Percentiles rank a stretch among this genome's conserved stretches.
Evolutionary conservation across 305 asterid species (phyloP).

Genomic region (Euphrasia arctica): DNA sequence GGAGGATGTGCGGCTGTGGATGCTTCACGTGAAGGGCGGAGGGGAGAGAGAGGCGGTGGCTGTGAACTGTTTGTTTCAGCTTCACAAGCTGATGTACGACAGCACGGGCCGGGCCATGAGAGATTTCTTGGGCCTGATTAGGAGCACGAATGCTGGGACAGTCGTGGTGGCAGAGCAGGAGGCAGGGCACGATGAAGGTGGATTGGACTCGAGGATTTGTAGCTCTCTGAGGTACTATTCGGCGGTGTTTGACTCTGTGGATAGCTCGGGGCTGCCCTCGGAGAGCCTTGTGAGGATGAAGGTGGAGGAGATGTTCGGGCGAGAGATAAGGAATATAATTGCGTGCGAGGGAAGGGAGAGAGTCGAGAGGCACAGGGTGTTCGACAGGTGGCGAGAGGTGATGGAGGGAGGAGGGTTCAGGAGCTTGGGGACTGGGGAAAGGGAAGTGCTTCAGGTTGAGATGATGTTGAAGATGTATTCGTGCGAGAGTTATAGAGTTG

Average conservation of each 20-base stretch:
- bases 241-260: conserved; percentile 74
- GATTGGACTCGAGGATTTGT: conserved; percentile 51
- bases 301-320: conserved; percentile 78
- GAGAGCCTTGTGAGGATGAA: conserved; percentile 56
- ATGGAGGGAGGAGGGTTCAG: conserved; percentile 75
- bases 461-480: conserved; percentile 81
- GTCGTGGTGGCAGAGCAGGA: conserved; percentile 88
- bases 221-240: conserved; percentile 71
- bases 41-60: conserved; percentile 79
- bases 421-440: conserved; percentile 43
- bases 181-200: conserved; percentile 56
- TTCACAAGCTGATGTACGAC: conserved; percentile 82
- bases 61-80: conserved; percentile 67
- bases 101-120: conserved; percentile 42
- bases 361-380: conserved; percentile 66
- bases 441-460: conserved; percentile 75
- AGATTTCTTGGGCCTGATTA: conserved; percentile 66
- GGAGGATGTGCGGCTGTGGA: conserved; percentile 98
- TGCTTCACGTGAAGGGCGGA: conserved; percentile 87
- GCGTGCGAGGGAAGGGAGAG: conserved; percentile 85
- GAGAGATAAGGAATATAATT: conserved; percentile 66
- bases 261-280: conserved; percentile 45
- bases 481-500: conserved; percentile 42
- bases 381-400: conserved; percentile 57
- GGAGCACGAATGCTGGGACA: conserved; percentile 71